Evolutionary conservation across 2,329 filamentous ascomycete genomes (phyloP), one percentile per base, ranked within the genome.

Genomic region (Orbilia quercus): DNA sequence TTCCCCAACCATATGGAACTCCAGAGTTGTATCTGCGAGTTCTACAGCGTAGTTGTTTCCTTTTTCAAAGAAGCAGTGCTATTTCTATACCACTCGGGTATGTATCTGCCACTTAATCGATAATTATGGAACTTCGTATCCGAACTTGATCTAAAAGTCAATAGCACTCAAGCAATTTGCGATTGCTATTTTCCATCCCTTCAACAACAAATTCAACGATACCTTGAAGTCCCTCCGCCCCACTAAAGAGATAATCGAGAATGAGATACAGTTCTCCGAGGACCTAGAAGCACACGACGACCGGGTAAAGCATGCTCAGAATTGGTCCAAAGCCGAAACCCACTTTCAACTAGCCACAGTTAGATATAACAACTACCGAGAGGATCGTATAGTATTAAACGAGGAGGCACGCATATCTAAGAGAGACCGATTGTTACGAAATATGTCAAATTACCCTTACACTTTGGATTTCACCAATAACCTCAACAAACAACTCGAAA

Each of bases 11-110:
- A 81, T 1, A 47, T 45, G 2, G 75, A 76, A 44, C 76, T 83
- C 16, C 80, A 80, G 31, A 67, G 78, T 36, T 76, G 80, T 1
- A 75, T 83, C 6, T 79, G 76, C 40, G 66, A 76, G 6, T 82
- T 82, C 50, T 77, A 82, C 44, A 79, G 80, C 0, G 77, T 79
- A 0, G 78, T 82, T 1, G 74, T 83, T 28, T 74, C 76, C 0
- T 81, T 80, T 51, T 82, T 80, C 70, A 79, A 76, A 23, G 78
- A 80, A 36, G 75, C 78, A 7, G 44, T 82, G 4, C 64, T 78
- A 54, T 74, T 75, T 1, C 60, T 78, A 1, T 77, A 77, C 63
- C 64, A 76, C 7, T 76, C 78, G 51, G 79, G 78, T 80, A 74
- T 50, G 76, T 75, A n/a, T 47, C 23, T 38, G 63, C 16, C 64